phyloP scores from a whole-genome alignment of 2,329 filamentous ascomycete genomes.

The Cladophialophora exuberans region DNA sequence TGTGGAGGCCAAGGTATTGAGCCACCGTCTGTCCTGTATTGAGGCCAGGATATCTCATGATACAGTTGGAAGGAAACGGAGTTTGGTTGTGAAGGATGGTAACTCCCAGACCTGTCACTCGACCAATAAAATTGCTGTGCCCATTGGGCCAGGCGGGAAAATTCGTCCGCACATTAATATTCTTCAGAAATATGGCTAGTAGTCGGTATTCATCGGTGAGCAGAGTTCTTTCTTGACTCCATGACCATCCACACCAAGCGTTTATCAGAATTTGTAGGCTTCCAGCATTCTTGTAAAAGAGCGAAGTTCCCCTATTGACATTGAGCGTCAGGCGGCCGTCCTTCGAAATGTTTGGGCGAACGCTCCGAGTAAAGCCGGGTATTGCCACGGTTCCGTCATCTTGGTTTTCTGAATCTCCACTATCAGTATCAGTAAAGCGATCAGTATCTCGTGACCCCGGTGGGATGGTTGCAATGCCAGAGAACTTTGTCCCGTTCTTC shows the following conservation, averaged over 20 bases:
- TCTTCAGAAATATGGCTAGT: constrained; percentile 20
- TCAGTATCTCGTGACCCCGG: not conserved
- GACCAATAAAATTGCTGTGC: not conserved
- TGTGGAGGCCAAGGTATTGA: not conserved
- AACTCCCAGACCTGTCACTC: not conserved
- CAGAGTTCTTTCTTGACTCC: not conserved
- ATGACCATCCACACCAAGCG: not conserved
- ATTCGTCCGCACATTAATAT: constrained; percentile 14
- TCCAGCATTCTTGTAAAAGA: constrained; percentile 13
- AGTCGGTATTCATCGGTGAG: too few relatives aligned
- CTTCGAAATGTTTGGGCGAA: constrained; percentile 1
- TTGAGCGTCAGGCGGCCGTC: constrained; percentile 14
- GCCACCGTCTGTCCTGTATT: not conserved
- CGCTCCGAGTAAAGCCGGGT: constrained; percentile 15
- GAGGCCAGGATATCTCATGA: not conserved
- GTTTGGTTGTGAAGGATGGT: not conserved
- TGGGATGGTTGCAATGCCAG: not conserved
- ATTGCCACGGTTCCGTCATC: not conserved
- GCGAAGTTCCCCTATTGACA: constrained; percentile 17
- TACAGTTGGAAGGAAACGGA: not conserved
- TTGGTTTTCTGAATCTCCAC: not conserved
- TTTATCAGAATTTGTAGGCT: constrained; percentile 18
- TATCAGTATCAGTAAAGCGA: not conserved
- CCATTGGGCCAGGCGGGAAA: not conserved
- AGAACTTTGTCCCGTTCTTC: constrained; percentile 14